These are phyloP conservation scores for Zymoseptoria crescenta DNA, from an alignment of 2,329 filamentous ascomycete genomes.

Conservation along the genomic window DNA sequence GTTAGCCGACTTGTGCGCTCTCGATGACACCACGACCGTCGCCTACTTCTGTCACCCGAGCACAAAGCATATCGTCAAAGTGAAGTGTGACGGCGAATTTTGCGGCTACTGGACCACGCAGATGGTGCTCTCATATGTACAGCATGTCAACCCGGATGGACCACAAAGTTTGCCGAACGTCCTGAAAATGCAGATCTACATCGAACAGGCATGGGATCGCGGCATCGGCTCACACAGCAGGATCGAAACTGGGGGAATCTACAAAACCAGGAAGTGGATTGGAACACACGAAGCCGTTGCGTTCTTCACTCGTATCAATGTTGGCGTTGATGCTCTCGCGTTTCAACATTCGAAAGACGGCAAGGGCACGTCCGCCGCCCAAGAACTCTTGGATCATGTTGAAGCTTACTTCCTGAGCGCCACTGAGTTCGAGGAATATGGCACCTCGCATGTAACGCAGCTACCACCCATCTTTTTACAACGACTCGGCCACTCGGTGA, in stretches of 20 bases:
- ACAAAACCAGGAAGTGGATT: slow-evolving; percentile 88
- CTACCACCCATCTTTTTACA: slow-evolving; percentile 87
- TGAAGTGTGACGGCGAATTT: slow-evolving; percentile 78
- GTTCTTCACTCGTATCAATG: slow-evolving; percentile 61
- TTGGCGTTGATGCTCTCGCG: slow-evolving; percentile 46
- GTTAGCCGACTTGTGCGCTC: slow-evolving; percentile 44
- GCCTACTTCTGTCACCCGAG: slow-evolving; percentile 73
- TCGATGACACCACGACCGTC: slow-evolving; percentile 56
- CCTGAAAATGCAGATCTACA: slow-evolving; percentile 73
- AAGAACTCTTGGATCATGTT: slow-evolving; percentile 57
- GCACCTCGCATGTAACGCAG: slow-evolving; percentile 62
- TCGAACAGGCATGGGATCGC: slow-evolving; percentile 80
- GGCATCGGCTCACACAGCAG: slow-evolving; percentile 70
- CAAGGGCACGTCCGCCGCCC: slow-evolving; percentile 42
- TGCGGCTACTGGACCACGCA: slow-evolving; percentile 95
- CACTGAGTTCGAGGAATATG: slow-evolving; percentile 40
- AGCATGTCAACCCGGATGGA: slow-evolving; percentile 15
- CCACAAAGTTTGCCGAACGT: slow-evolving; percentile 57
- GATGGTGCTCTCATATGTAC: slow-evolving; percentile 75
- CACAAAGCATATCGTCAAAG: slow-evolving; percentile 73
- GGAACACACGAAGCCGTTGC: slow-evolving; percentile 86
- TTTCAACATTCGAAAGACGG: slow-evolving; percentile 28
- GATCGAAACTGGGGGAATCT: slow-evolving; percentile 77
- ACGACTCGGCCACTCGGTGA: slow-evolving; percentile 83
- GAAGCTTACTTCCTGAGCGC: slow-evolving; percentile 65